These are phyloP conservation scores for Quercus berberidifolia DNA, from an alignment of 306 rosid species.

Conservation along the genomic window DNA sequence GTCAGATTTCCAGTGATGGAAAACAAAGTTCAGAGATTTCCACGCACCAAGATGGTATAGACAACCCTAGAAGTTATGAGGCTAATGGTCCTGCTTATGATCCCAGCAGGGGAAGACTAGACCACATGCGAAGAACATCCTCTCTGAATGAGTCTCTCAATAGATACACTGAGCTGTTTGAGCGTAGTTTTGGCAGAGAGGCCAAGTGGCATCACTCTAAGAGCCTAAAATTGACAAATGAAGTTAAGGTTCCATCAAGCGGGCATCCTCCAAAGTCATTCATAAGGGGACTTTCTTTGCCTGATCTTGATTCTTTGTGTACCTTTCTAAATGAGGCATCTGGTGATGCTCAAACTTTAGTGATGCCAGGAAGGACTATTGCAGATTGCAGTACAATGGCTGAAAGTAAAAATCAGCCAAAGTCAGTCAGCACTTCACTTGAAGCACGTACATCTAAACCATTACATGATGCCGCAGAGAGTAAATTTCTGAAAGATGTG, in stretches of 20 bases:
- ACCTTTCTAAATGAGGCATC: conserved; percentile 58
- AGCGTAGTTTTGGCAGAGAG: conserved; percentile 40
- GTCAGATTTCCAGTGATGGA: conserved; percentile 14
- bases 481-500: conserved; percentile 26
- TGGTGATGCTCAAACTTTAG: conserved; percentile 34
- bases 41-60: conserved; percentile 12
- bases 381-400: conserved; percentile 6
- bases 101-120: conserved; percentile 27
- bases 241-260: conserved; percentile 38
- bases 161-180: conserved; percentile 68
- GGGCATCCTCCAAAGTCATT: conserved; percentile 33
- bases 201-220: conserved; percentile 42
- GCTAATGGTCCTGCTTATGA: conserved; percentile 29
- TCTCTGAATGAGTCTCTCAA: conserved; percentile 62
- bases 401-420: conserved; percentile 25
- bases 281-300: conserved; percentile 74
- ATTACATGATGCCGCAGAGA: conserved; percentile 28
- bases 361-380: conserved; percentile 23
- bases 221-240: conserved; percentile 62
- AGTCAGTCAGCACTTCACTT: conserved; percentile 25
- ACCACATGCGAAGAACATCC: conserved; percentile 42
- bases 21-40: conserved; percentile 36
- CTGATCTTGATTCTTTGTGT: conserved; percentile 60
- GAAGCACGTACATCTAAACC: conserved; percentile 19
- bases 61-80: conserved; percentile 21